Evolutionary conservation across 805 yeast genomes (phyloP).

Genomic region (Tetrapisispora phaffii): DNA sequence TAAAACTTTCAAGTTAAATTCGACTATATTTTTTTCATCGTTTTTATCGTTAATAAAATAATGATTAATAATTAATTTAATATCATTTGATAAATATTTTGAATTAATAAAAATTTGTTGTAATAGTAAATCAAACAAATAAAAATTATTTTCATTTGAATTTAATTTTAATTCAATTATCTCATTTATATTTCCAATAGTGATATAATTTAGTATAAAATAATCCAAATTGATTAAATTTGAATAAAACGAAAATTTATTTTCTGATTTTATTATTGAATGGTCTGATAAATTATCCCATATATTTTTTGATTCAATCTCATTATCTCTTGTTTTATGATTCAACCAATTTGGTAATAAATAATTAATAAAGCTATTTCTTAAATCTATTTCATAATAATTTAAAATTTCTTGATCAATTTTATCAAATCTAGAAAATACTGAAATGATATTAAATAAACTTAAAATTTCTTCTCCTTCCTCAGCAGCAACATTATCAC

Average conservation of each 20-base stretch:
- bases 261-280: neutral
- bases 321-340: neutral
- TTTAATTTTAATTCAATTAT: neutral
- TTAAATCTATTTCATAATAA: neutral
- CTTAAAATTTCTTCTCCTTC: neutral
- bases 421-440: neutral
- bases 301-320: neutral
- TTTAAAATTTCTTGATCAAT: neutral
- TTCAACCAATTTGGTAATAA: conserved; percentile 2
- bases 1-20: conserved; percentile 17
- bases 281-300: neutral
- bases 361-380: neutral
- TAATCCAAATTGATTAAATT: neutral
- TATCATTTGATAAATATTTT: neutral
- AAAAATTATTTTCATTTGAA: neutral
- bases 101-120: neutral
- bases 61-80: neutral
- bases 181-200: neutral
- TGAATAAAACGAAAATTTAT: neutral
- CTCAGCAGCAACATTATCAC: neutral
- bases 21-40: neutral
- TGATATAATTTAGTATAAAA: neutral
- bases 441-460: neutral
- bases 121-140: neutral
- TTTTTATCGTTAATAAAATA: neutral